phyloP scores from a whole-genome alignment of 257 asterid genomes.

The Schizonepeta tenuifolia region DNA sequence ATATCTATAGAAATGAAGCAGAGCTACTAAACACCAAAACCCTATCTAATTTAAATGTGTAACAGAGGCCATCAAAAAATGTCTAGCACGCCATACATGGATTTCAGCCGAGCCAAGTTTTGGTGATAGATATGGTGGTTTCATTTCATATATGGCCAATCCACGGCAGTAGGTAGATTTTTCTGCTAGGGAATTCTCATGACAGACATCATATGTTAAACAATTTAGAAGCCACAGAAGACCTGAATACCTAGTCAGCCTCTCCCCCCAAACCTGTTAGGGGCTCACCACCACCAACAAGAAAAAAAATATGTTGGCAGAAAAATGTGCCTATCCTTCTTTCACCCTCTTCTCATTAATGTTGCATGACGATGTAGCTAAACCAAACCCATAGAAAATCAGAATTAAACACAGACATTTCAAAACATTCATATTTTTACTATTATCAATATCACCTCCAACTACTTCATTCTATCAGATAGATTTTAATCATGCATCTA shows the following conservation, averaged over 20 bases:
- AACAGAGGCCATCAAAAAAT: neutral
- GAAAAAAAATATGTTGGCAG: neutral
- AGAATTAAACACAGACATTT: neutral
- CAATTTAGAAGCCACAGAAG: neutral
- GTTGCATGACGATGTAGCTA: neutral
- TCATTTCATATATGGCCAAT: neutral
- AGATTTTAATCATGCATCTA: neutral
- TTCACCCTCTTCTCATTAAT: neutral
- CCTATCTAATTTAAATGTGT: neutral
- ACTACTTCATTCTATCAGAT: conserved; percentile 1
- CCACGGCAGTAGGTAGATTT: neutral
- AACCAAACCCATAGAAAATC: neutral
- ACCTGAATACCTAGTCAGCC: neutral
- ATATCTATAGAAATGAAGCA: neutral
- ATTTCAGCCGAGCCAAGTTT: conserved; percentile 13
- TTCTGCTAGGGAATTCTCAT: neutral
- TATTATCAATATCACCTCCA: conserved; percentile 7
- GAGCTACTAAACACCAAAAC: neutral
- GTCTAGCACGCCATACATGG: neutral
- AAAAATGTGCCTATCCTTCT: neutral
- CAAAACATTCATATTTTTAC: neutral
- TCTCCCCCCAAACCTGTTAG: neutral
- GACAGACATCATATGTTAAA: neutral
- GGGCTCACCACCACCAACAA: neutral
- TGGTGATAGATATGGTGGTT: neutral